A percentile compares a stretch with the other conserved stretches of the same genome.
Evolutionary conservation across 2,329 filamentous ascomycete genomes (phyloP).

Genomic region (Myriosclerotinia curreyana): DNA sequence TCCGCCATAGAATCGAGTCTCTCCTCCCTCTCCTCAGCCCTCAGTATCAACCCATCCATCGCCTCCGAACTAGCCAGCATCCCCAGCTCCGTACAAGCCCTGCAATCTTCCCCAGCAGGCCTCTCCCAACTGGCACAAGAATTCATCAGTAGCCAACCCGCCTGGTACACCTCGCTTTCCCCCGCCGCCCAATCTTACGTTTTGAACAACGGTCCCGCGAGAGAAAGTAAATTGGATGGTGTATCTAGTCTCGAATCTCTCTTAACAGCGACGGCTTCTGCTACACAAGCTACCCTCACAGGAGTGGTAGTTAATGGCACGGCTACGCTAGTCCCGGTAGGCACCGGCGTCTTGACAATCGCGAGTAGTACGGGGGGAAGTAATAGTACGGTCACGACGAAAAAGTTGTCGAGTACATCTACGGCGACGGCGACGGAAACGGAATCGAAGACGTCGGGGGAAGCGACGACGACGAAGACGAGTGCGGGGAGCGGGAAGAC

Average conservation of each 20-base stretch:
- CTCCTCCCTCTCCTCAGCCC: conserved; percentile 2
- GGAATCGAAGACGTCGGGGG: too few relatives aligned
- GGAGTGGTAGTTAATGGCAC: background rate
- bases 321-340: background rate
- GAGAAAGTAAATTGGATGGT: background rate
- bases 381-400: conserved; percentile 20
- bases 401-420: background rate
- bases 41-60: conserved; percentile 6
- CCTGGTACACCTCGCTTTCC: conserved; percentile 14
- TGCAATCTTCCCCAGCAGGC: conserved; percentile 7
- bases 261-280: background rate
- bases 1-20: conserved; percentile 7
- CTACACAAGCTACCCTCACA: background rate
- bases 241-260: conserved; percentile 4
- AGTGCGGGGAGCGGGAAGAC: background rate
- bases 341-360: background rate
- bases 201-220: background rate
- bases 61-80: conserved; percentile 12
- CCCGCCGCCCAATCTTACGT: conserved; percentile 9
- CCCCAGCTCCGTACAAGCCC: conserved; percentile 15
- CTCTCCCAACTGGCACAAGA: conserved; percentile 3
- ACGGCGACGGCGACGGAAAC: background rate
- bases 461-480: background rate
- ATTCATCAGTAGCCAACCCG: conserved; percentile 2
- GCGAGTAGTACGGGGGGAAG: background rate